Evolutionary conservation across 139 green algal genomes (phyloP), one percentile per base, ranked within the genome.

Genomic region (Limnomonas spitsbergensis): DNA sequence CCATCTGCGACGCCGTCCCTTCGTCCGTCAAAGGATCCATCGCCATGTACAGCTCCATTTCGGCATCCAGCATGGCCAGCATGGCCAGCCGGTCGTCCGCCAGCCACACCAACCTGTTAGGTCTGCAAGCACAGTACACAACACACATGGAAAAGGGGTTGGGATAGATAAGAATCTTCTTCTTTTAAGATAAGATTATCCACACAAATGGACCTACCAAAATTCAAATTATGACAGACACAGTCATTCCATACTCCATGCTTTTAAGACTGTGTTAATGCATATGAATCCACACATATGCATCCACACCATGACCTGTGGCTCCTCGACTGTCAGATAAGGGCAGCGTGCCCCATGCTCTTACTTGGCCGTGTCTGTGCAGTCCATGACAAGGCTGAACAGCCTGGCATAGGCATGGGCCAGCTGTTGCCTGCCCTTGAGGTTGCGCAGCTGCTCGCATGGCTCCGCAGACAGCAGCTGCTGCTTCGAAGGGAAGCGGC

Each of bases 71-170:
- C 0, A 39, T 6, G 1, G 77, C 82, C 40, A 83, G 72, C 82
- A 83, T 66, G 7, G 42, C 73, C 14, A 26, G 36, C 20, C 6
- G 0, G 7, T 52, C 29, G 24, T 53, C 42, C 14, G 76, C 53
- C 1, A 83, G 52, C 82, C 82, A 86, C 47, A 78, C 82, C 73
- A 86, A 42, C 68, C 76, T 75, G 74, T 86, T 86, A 40, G 82
- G 78, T 66, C 81, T 75, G 31, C 6, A 74, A 1, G 69, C 3
- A n/a, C 4, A 53, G 40, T 3, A n/a, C n/a, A n/a, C n/a, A n/a
- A n/a, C 14, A 61, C 14, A 9, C 20, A 20, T n/a, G 47, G 47
- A n/a, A 20, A 61, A n/a, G 47, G 47, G 20, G 20, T 20, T 61
- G n/a, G n/a, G n/a, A n/a, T n/a, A n/a, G n/a, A n/a, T n/a, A n/a